Percentiles rank a stretch among this genome's conserved stretches.
These are phyloP conservation scores for Cucumis melo DNA, from an alignment of 306 rosid genomes.

Conservation along the genomic window DNA sequence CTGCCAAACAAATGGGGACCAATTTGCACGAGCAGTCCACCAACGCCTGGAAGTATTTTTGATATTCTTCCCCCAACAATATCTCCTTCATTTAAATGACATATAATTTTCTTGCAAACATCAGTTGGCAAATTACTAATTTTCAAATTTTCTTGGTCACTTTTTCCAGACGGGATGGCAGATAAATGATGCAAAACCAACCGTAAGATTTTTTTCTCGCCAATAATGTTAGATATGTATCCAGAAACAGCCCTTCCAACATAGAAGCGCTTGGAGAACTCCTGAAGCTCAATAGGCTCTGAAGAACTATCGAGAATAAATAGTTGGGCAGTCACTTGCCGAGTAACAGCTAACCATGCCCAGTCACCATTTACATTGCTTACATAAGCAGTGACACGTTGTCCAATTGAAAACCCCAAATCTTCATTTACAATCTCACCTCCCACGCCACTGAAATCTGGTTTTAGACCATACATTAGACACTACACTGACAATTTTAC, in stretches of 20 bases:
- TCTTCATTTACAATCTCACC: slow-evolving; percentile 17
- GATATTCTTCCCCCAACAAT: slow-evolving; percentile 63
- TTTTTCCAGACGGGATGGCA: slow-evolving; percentile 11
- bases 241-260: slow-evolving; percentile 59
- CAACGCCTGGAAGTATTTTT: slow-evolving; percentile 61
- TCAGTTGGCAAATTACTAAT: slow-evolving; percentile 17
- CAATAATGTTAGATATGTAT: slow-evolving; percentile 37
- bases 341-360: slow-evolving; percentile 67
- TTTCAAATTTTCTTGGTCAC: slow-evolving; percentile 12
- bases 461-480: slow-evolving; percentile 15
- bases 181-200: slow-evolving; percentile 30
- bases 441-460: slow-evolving; percentile 38
- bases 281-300: slow-evolving; percentile 60
- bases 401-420: slow-evolving; percentile 44
- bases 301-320: slow-evolving; percentile 65
- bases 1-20: slow-evolving; percentile 62
- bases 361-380: slow-evolving; percentile 70
- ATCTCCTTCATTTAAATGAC: slow-evolving; percentile 50
- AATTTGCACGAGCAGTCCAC: slow-evolving; percentile 76
- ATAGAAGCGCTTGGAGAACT: slow-evolving; percentile 47
- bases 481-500: background rate
- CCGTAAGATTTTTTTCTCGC: slow-evolving; percentile 50
- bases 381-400: slow-evolving; percentile 55
- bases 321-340: slow-evolving; percentile 53
- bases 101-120: slow-evolving; percentile 20